These are phyloP conservation scores for Drechslerella dactyloides DNA, from an alignment of 2,329 filamentous ascomycete species.

Conservation along the genomic window DNA sequence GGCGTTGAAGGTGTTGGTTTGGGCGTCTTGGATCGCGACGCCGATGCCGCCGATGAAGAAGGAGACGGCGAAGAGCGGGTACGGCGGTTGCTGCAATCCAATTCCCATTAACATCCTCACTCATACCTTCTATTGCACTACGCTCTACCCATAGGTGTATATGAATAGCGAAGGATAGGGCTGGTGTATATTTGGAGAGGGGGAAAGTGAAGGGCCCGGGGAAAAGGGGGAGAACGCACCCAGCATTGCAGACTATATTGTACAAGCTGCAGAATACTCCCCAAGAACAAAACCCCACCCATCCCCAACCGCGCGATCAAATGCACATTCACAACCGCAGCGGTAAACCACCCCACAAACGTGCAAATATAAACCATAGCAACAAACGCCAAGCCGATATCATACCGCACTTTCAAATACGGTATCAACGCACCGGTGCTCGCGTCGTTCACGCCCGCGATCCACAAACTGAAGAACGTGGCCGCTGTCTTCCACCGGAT, in stretches of 20 bases:
- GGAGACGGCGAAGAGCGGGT: constrained; percentile 58
- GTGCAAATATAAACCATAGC: constrained; percentile 65
- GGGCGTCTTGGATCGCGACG: constrained; percentile 62
- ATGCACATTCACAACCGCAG: constrained; percentile 71
- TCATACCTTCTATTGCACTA: constrained; percentile 53
- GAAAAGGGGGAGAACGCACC: constrained; percentile 70
- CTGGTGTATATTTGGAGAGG: background rate
- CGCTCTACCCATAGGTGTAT: background rate
- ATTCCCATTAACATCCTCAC: constrained; percentile 60
- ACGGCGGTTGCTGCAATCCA: constrained; percentile 59
- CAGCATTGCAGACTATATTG: constrained; percentile 70
- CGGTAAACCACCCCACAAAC: constrained; percentile 69
- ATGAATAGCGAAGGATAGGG: too few species aligned
- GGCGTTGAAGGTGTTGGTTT: constrained; percentile 70
- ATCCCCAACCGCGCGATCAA: constrained; percentile 67
- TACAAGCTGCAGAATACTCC: constrained; percentile 68
- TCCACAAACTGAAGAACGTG: constrained; percentile 68
- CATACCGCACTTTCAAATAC: constrained; percentile 58
- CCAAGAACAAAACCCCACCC: constrained; percentile 72
- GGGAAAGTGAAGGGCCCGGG: background rate
- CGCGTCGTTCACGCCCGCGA: constrained; percentile 74
- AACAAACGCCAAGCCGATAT: constrained; percentile 61
- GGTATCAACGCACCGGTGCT: constrained; percentile 67
- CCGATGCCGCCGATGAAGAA: constrained; percentile 60
- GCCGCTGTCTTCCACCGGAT: constrained; percentile 59